Evolutionary conservation across 305 asterid genomes (phyloP).

Genomic region (Solanum hybrid): DNA sequence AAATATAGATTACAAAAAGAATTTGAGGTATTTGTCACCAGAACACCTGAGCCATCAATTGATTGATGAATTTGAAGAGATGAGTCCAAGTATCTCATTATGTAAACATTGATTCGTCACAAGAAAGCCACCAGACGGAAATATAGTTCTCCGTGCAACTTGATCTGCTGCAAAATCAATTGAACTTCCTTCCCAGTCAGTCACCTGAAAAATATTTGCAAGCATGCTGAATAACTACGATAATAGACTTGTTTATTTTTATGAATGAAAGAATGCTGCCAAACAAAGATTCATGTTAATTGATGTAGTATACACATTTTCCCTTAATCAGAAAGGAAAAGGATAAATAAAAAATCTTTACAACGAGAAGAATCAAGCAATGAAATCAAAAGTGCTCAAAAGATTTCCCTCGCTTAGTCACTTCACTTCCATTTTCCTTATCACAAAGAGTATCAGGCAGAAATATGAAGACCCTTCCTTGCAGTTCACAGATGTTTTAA

Average conservation of each 20-base stretch:
- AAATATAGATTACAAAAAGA: neutral
- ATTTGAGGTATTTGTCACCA: neutral
- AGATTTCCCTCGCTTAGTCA: neutral
- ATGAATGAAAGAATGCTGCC: neutral
- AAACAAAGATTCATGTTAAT: neutral
- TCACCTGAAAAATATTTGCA: conserved; percentile 40
- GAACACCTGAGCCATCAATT: neutral
- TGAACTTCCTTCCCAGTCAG: conserved; percentile 67
- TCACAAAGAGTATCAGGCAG: neutral
- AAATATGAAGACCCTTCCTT: neutral
- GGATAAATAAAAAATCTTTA: neutral
- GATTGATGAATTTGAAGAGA: conserved; percentile 33
- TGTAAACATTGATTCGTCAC: conserved; percentile 56
- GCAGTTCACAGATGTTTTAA: neutral
- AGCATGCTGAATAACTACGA: neutral
- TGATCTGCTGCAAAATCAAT: conserved; percentile 65
- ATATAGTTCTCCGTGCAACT: conserved; percentile 44
- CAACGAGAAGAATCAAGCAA: neutral
- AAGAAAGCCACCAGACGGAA: conserved; percentile 68
- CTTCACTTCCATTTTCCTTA: neutral
- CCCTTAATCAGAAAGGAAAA: neutral
- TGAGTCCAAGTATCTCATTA: conserved; percentile 39
- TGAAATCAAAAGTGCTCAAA: neutral
- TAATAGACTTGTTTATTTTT: neutral
- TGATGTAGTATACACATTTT: neutral